These are phyloP conservation scores for Magnaporthiopsis rhizophila DNA, from an alignment of 2,329 filamentous ascomycete genomes.

Conservation along the genomic window DNA sequence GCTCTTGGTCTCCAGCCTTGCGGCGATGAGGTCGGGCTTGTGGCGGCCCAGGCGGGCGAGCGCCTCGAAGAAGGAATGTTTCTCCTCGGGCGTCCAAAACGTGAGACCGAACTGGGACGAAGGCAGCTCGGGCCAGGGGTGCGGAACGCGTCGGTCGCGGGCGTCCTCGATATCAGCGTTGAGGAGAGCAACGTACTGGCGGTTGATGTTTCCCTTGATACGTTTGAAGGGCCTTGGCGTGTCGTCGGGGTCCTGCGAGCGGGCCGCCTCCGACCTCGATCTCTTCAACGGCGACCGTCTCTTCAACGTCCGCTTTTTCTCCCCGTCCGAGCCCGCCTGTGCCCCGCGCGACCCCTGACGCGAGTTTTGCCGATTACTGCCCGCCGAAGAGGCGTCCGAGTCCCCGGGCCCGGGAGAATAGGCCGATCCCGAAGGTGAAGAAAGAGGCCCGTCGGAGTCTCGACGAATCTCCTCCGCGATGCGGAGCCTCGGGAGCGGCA, in stretches of 20 bases:
- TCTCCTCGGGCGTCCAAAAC: constrained; percentile 64
- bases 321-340: background rate
- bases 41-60: constrained; percentile 56
- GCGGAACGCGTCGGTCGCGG: constrained; percentile 26
- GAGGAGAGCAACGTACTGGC: constrained; percentile 40
- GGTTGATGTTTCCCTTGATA: constrained; percentile 32
- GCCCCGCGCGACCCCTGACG: background rate
- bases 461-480: background rate
- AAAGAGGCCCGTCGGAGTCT: background rate
- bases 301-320: background rate
- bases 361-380: background rate
- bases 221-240: constrained; percentile 33
- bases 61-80: constrained; percentile 59
- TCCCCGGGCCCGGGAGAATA: background rate
- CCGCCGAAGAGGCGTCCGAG: background rate
- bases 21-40: constrained; percentile 54
- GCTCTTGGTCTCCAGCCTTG: constrained; percentile 61
- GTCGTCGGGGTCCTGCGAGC: background rate
- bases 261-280: constrained; percentile 1
- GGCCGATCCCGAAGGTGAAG: constrained; percentile 2
- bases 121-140: constrained; percentile 23
- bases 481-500: background rate
- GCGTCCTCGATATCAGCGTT: constrained; percentile 53
- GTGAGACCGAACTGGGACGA: constrained; percentile 59
- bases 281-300: constrained; percentile 2